These are phyloP conservation scores for Hericium rajendrae DNA, from an alignment of 768 basidiomycete species.

Conservation along the genomic window DNA sequence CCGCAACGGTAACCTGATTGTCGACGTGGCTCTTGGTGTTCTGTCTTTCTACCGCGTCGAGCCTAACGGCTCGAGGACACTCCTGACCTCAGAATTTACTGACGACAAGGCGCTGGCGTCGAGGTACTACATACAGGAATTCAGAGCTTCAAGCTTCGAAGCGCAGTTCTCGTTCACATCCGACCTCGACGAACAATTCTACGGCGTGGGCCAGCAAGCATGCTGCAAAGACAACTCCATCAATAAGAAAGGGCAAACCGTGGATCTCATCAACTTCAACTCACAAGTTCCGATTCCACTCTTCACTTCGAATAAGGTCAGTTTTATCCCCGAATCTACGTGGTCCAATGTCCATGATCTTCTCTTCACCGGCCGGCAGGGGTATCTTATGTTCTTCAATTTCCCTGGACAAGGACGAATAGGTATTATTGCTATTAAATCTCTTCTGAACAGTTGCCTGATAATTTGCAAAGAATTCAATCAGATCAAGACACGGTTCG, in stretches of 20 bases:
- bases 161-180: background rate
- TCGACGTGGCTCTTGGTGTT: background rate
- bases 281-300: background rate
- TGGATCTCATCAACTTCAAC: background rate
- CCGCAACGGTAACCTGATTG: background rate
- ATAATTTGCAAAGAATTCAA: background rate
- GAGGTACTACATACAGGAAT: background rate
- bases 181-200: background rate
- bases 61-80: background rate
- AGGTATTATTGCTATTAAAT: background rate
- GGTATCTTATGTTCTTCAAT: background rate
- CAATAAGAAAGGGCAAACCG: background rate
- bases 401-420: background rate
- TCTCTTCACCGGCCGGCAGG: background rate
- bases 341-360: background rate
- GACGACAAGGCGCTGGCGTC: background rate
- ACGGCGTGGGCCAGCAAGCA: background rate
- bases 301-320: background rate
- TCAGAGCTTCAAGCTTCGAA: background rate
- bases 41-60: background rate
- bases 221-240: background rate
- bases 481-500: background rate
- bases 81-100: background rate
- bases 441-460: background rate
- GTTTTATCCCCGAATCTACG: background rate